phyloP scores from a whole-genome alignment of 345 rosid genomes.

The Salix purpurea region DNA sequence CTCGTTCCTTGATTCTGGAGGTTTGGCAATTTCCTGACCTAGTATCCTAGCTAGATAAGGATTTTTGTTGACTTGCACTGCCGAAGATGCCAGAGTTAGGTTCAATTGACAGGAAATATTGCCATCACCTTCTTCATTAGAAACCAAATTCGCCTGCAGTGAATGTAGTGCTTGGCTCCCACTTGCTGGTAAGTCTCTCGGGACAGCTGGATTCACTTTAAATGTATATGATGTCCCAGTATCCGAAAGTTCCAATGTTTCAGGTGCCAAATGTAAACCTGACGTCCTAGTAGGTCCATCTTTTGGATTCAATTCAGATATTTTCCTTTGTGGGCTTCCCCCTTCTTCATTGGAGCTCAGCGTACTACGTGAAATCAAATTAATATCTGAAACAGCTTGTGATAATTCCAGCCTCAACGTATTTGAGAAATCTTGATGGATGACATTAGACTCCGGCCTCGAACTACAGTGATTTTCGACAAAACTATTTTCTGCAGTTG shows the following conservation, averaged over 20 bases:
- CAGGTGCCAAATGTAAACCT: conserved; percentile 45
- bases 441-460: conserved; percentile 49
- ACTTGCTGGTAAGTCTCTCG: conserved; percentile 35
- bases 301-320: conserved; percentile 48
- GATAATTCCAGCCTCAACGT: conserved; percentile 75
- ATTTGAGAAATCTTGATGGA: conserved; percentile 70
- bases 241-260: conserved; percentile 72
- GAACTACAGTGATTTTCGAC: conserved; percentile 58
- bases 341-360: conserved; percentile 80
- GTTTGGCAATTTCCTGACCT: conserved; percentile 34
- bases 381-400: conserved; percentile 75
- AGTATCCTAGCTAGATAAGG: conserved; percentile 35
- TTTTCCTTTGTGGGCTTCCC: conserved; percentile 41
- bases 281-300: conserved; percentile 43
- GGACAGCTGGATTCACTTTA: conserved; percentile 36
- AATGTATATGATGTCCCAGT: conserved; percentile 62
- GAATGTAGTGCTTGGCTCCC: conserved; percentile 36
- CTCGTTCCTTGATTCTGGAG: conserved; percentile 25
- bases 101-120: conserved; percentile 76
- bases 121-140: conserved; percentile 63
- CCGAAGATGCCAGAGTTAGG: conserved; percentile 72
- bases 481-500: conserved; percentile 50
- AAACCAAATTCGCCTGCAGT: conserved; percentile 41
- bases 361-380: conserved; percentile 69
- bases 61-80: conserved; percentile 52